phyloP scores from a whole-genome alignment of 78 protist species.

The Parvularia atlantis region DNA sequence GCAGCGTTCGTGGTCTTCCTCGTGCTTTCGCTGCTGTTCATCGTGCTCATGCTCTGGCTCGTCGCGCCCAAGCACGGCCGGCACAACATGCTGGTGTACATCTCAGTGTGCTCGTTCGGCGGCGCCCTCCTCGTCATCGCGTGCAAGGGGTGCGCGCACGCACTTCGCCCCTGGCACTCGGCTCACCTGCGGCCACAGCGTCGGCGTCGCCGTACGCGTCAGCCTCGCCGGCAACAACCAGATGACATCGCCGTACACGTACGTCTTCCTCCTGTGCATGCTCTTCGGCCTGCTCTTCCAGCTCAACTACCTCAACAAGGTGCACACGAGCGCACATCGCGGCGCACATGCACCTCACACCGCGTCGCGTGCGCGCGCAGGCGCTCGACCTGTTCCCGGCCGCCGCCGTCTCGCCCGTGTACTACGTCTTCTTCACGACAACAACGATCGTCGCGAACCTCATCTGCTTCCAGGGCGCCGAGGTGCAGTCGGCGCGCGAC shows the following conservation, averaged over 20 bases:
- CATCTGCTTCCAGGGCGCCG: not conserved
- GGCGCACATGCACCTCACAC: not conserved
- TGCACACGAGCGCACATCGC: not conserved
- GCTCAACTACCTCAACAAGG: conserved; percentile 21
- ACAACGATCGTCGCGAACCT: not conserved
- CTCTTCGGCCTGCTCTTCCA: not conserved
- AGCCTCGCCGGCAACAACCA: not conserved
- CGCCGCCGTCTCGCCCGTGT: conserved; percentile 5
- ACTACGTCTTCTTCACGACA: conserved; percentile 16
- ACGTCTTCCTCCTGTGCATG: not conserved
- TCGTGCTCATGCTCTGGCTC: not conserved
- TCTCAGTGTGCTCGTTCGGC: conserved; percentile 12
- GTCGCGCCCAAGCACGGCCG: not conserved
- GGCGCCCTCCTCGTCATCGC: conserved; percentile 10
- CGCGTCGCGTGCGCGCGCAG: not conserved
- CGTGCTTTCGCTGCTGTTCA: not conserved
- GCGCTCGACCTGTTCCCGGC: conserved; percentile 14
- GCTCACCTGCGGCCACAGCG: too few species aligned
- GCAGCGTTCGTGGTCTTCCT: not conserved
- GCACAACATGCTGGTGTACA: not conserved
- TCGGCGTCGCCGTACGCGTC: conserved; percentile 1
- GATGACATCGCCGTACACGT: not conserved
- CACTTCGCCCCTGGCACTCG: too few species aligned
- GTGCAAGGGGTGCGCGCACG: not conserved
- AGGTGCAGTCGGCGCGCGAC: too few species aligned